Evolutionary conservation across 2,329 filamentous ascomycete genomes (phyloP).

Genomic region (Pyricularia grisea): DNA sequence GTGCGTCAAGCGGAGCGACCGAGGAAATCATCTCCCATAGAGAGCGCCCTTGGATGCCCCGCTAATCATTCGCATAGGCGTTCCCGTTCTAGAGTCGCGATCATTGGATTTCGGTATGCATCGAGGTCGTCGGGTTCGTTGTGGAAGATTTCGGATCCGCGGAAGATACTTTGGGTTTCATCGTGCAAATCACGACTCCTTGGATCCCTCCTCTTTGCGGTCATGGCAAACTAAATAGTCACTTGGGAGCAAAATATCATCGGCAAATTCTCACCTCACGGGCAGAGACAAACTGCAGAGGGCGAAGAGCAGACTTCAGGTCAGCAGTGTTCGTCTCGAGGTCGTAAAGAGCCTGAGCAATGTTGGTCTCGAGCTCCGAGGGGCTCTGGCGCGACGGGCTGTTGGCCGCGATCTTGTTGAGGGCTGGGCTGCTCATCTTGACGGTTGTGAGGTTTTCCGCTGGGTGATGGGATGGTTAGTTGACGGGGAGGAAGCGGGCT

Average conservation of each 20-base stretch:
- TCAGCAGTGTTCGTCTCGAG: slow-evolving; percentile 99
- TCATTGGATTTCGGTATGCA: slow-evolving; percentile 7
- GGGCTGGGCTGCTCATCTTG: slow-evolving; percentile 57
- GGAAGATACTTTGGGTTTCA: background rate
- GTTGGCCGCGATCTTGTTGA: slow-evolving; percentile 98
- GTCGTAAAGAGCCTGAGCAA: slow-evolving; percentile 95
- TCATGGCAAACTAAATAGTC: background rate
- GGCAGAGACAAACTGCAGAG: slow-evolving; percentile 97
- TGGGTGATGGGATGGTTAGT: slow-evolving; percentile 9
- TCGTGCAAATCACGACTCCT: background rate
- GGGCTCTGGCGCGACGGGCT: slow-evolving; percentile 93
- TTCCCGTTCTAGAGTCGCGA: slow-evolving; percentile 6
- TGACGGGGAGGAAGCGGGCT: background rate
- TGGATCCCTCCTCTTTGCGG: background rate
- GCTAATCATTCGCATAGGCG: background rate
- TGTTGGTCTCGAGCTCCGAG: slow-evolving; percentile 94
- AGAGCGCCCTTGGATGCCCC: background rate
- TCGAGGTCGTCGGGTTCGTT: slow-evolving; percentile 1
- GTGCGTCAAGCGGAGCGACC: background rate
- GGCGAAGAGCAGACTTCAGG: slow-evolving; percentile 90
- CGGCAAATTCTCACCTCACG: slow-evolving; percentile 78
- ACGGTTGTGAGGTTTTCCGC: slow-evolving; percentile 5
- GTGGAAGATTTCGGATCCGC: background rate
- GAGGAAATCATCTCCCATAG: background rate
- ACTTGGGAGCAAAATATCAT: background rate